phyloP scores from a whole-genome alignment of 2,329 filamentous ascomycete species.

The Lachnellula willkommii region DNA sequence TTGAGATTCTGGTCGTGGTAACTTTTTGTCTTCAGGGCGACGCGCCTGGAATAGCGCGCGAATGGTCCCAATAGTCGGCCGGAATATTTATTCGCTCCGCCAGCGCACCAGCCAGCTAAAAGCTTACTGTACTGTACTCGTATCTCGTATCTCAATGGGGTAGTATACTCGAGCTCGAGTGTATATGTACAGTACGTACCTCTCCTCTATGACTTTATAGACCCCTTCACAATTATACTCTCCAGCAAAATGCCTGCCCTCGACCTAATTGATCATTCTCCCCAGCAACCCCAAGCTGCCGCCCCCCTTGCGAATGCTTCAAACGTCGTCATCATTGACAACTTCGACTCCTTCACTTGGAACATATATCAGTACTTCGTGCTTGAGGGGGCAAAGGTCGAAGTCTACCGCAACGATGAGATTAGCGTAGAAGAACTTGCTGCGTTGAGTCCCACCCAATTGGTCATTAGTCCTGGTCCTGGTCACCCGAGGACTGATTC shows the following conservation, averaged over 20 bases:
- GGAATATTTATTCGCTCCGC: not conserved
- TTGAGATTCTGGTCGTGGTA: not conserved
- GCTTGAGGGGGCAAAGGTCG: slow-evolving; percentile 88
- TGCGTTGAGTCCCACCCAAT: slow-evolving; percentile 78
- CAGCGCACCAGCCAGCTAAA: no score
- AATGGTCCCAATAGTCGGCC: slow-evolving; percentile 1
- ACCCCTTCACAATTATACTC: slow-evolving; percentile 1
- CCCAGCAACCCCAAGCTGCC: slow-evolving; percentile 72
- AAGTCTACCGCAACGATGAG: slow-evolving; percentile 88
- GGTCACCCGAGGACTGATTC: slow-evolving; percentile 90
- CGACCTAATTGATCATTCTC: slow-evolving; percentile 72
- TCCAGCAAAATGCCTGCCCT: slow-evolving; percentile 37
- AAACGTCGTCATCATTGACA: slow-evolving; percentile 94
- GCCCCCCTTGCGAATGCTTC: slow-evolving; percentile 71
- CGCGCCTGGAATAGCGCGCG: not conserved
- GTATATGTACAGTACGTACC: no score
- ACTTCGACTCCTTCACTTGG: slow-evolving; percentile 99
- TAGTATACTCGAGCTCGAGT: no score
- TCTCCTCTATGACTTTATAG: not conserved
- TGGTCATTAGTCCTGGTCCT: slow-evolving; percentile 91
- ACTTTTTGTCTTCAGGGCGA: slow-evolving; percentile 18
- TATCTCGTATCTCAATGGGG: no score
- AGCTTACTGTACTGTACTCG: no score
- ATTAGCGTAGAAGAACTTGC: slow-evolving; percentile 80
- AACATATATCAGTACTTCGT: slow-evolving; percentile 98